Percentiles rank a stretch among this genome's conserved stretches.
Conservation (phyloP, 345 rosid species). For the Melaleuca quinquenervia region DNA sequence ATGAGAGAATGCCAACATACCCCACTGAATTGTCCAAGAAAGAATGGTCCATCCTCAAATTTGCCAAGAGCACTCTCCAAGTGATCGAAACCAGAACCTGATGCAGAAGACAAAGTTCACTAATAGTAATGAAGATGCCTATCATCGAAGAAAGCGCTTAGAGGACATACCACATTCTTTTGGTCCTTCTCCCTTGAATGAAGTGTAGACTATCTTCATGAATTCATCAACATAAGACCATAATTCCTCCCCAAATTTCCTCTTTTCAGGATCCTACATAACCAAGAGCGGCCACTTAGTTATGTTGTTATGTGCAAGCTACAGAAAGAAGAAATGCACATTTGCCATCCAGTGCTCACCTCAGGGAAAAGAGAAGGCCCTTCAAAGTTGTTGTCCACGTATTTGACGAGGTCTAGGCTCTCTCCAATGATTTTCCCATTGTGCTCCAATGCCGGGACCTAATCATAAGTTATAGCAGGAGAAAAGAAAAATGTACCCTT, state of each 20-base stretch:
- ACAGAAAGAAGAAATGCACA: not conserved
- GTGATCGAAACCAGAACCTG: conserved; percentile 65
- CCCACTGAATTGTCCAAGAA: conserved; percentile 73
- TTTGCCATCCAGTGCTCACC: conserved; percentile 17
- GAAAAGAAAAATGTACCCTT: not conserved
- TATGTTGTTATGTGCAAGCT: not conserved
- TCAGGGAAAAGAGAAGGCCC: conserved; percentile 66
- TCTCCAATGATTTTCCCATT: conserved; percentile 75
- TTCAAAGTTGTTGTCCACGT: conserved; percentile 67
- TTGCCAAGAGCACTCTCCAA: conserved; percentile 60
- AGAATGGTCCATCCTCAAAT: conserved; percentile 76
- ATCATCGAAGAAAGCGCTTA: not conserved
- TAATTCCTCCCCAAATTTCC: conserved; percentile 51
- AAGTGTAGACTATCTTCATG: conserved; percentile 12
- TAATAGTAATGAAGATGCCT: not conserved
- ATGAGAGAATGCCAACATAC: conserved; percentile 13
- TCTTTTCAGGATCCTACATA: conserved; percentile 61
- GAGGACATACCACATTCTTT: conserved; percentile 43
- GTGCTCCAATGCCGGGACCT: conserved; percentile 97
- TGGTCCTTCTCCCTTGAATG: conserved; percentile 56
- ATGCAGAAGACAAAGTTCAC: conserved; percentile 1
- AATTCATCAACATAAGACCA: conserved; percentile 44
- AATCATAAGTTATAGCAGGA: not conserved
- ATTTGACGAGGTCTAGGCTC: conserved; percentile 74
- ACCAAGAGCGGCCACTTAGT: not conserved